Evolutionary conservation across 2,329 filamentous ascomycete species (phyloP).

Genomic region (Calycina marina): DNA sequence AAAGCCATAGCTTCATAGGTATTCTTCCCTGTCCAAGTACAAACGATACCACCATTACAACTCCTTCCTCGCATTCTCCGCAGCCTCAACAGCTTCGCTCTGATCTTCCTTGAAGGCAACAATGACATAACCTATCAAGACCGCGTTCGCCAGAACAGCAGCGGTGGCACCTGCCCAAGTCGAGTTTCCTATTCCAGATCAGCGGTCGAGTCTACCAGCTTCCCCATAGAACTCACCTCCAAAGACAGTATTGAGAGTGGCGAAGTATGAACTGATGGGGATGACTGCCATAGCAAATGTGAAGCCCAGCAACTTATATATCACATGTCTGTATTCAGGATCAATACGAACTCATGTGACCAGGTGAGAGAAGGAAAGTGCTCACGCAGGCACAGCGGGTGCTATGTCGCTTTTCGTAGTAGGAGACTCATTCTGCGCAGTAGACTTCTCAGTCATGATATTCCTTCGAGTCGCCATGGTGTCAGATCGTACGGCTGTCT

Average conservation of each 20-base stretch:
- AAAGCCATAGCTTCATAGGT: no score
- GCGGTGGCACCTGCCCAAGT: slow-evolving; percentile 77
- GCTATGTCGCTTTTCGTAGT: slow-evolving; percentile 54
- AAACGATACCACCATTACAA: neutral
- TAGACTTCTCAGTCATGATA: slow-evolving; percentile 48
- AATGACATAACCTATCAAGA: slow-evolving; percentile 78
- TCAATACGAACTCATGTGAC: slow-evolving; percentile 2
- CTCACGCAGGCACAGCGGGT: slow-evolving; percentile 73
- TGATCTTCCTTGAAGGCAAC: slow-evolving; percentile 84
- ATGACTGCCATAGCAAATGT: slow-evolving; percentile 80
- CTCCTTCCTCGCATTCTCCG: neutral
- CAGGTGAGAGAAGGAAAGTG: slow-evolving; percentile 11
- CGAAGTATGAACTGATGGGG: slow-evolving; percentile 81
- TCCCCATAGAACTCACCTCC: slow-evolving; percentile 38
- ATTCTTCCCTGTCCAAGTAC: no score
- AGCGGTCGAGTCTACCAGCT: no score
- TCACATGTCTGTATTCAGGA: slow-evolving; percentile 48
- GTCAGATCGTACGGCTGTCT: no score
- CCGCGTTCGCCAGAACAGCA: slow-evolving; percentile 80
- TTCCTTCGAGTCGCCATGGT: slow-evolving; percentile 59
- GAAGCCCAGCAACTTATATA: slow-evolving; percentile 79
- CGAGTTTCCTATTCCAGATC: slow-evolving; percentile 52
- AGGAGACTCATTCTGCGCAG: slow-evolving; percentile 37
- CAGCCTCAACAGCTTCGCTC: slow-evolving; percentile 18
- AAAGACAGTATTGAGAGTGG: slow-evolving; percentile 64